Base-by-base conservation (phyloP, 192 early-diverging fungal genomes). In the Funneliformis mosseae region DNA sequence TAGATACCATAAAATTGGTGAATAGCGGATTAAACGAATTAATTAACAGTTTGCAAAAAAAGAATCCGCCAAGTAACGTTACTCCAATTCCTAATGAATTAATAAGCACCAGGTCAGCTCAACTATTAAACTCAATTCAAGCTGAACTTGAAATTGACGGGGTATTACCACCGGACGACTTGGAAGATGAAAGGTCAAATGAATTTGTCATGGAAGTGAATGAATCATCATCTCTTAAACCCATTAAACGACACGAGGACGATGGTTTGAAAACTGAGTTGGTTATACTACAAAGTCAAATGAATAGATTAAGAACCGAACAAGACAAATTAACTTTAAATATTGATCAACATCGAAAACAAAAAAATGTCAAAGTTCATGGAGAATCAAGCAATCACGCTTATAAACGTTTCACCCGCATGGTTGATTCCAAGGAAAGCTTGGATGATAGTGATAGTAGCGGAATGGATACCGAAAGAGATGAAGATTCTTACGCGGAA, bases 181-280 rank as follows among this genome's bases (percentile, higher is more conserved):
- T n/a, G 0, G 14, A 42, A n/a, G 8, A 70, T 42, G 18, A 39
- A 5, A 9, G 12, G 7, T 41, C 21, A 21, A 7, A 42, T n/a
- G n/a, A n/a, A n/a, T n/a, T 8, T 9, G 18, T n/a, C 21, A 45
- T 42, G 39, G 42, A 18, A 12, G 0, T 70, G 21, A 68, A 16
- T 14, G 39, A n/a, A 28, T 11, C 8, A 28, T 28, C 12, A 66
- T 28, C 33, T 10, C 0, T 23, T 8, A 10, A 33, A 27, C 4
- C 4, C 8, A 12, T 8, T 33, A 66, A 25, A 14, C 27, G 38
- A 21, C 3, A 39, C 1, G 38, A 39, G n/a, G 68, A 70, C 21
- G 68, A 70, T n/a, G 68, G 68, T 23, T 70, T 70, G 23, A 70
- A 41, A 41, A 70, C 68, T 10, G 68, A 70, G 43, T 41, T 70